Base-by-base conservation (phyloP, 306 rosid genomes). In the Heteromeles arbutifolia region DNA sequence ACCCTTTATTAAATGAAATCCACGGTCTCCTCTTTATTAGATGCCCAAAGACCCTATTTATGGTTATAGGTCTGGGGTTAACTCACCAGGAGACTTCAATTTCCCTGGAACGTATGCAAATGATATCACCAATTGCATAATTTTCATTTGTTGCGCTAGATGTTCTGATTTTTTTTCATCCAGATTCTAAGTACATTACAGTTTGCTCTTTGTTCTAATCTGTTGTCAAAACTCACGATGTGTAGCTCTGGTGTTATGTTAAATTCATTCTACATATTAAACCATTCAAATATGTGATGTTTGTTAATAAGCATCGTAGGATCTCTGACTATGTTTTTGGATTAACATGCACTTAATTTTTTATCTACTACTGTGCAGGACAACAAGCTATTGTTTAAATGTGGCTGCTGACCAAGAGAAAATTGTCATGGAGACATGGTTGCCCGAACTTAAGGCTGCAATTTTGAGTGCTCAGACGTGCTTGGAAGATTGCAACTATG, bases 361-460 rank as follows among this genome's bases (percentile, higher is more conserved):
- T 11, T 22, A 15, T 66, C 69, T 28, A 57, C 61, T n/a, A 43
- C 61, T 59, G 39, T 82, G 82, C 92, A 95, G 99, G 93, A 90
- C 93, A 3, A 90, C 97, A n/a, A 86, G 82, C 65, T 92, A 80
- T 79, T 92, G 92, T 77, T 82, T 95, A 83, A 90, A 84, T 82
- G 88, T 92, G 85, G 97, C 99, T 48, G 87, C 86, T 4, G 92
- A 90, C 62, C 99, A 95, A 84, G 99, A 92, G 81, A 92, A 88
- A 86, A 82, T 83, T 69, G 88, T 89, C 72, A 66, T 77, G 77
- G 97, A 90, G 73, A 87, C 89, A 85, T 95, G 99, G 99, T 78
- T 95, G 90, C 96, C 99, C 13, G 97, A 95, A 56, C 96, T 95
- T 21, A 90, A 85, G 82, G 63, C 84, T 76, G 92, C 92, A 76